Percentiles rank a stretch among this genome's conserved stretches.
Conservation (phyloP, 192 early-diverging fungal species). For the Pecoramyces ruminantium region DNA sequence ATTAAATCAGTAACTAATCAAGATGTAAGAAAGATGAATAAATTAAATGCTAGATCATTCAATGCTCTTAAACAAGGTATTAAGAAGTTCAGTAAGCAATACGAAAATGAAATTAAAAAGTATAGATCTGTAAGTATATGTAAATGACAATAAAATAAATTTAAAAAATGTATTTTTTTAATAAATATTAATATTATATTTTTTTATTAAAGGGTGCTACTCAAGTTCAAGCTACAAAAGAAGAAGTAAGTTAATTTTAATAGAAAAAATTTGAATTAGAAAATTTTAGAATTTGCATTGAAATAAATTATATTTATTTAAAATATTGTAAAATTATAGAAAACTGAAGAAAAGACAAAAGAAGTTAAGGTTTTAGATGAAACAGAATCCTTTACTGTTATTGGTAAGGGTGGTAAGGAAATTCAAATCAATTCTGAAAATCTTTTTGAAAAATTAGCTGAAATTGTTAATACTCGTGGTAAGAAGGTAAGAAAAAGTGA, state of each 20-base stretch:
- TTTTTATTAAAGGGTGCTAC: neutral
- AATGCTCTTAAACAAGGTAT: constrained; percentile 86
- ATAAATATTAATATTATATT: too few relatives aligned
- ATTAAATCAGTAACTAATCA: constrained; percentile 54
- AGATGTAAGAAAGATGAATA: constrained; percentile 68
- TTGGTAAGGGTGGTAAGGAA: constrained; percentile 20
- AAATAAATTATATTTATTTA: too few relatives aligned
- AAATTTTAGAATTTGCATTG: too few relatives aligned
- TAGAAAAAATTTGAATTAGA: constrained; percentile 12
- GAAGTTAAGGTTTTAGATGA: constrained; percentile 7
- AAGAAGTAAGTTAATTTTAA: neutral
- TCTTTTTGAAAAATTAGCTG: constrained; percentile 66
- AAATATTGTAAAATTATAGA: too few relatives aligned
- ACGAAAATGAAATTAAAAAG: constrained; percentile 49
- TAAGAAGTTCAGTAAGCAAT: constrained; percentile 70
- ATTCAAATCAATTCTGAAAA: constrained; percentile 48
- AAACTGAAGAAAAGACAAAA: constrained; percentile 6
- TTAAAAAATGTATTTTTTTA: too few relatives aligned
- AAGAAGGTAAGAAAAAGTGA: constrained; percentile 46
- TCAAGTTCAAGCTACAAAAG: neutral
- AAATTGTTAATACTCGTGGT: constrained; percentile 67
- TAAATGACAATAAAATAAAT: too few relatives aligned
- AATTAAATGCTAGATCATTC: constrained; percentile 58
- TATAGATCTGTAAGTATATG: constrained; percentile 22
- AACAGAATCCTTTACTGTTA: constrained; percentile 17